A percentile compares a stretch with the other conserved stretches of the same genome.
Conservation (phyloP, 352 stramenopile genomes). For the Aphanomyces cochlioides region DNA sequence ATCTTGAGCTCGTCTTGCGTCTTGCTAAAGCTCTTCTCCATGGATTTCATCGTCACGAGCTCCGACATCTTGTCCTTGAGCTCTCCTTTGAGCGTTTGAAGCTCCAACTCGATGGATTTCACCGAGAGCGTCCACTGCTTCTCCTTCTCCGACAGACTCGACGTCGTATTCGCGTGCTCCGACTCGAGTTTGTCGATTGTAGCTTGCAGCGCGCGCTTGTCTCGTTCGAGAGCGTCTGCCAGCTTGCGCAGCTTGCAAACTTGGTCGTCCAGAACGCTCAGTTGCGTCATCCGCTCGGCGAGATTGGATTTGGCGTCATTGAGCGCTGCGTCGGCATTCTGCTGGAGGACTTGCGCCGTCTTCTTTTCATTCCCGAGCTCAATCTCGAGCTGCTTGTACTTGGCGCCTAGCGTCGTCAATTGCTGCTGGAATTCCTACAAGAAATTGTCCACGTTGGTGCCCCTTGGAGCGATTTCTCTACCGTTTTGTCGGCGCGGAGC, state of each 20-base stretch:
- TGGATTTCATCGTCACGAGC: slow-evolving; percentile 25
- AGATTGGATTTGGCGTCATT: slow-evolving; percentile 45
- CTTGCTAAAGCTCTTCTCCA: slow-evolving; percentile 7
- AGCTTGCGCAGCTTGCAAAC: not conserved
- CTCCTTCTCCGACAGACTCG: slow-evolving; percentile 32
- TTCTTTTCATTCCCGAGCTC: slow-evolving; percentile 8
- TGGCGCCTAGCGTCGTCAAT: slow-evolving; percentile 35
- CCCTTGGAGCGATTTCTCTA: not conserved
- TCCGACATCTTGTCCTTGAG: slow-evolving; percentile 30
- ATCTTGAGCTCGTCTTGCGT: slow-evolving; percentile 24
- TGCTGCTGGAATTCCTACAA: slow-evolving; percentile 41
- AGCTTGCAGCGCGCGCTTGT: slow-evolving; percentile 1
- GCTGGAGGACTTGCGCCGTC: not conserved
- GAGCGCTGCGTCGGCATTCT: slow-evolving; percentile 34
- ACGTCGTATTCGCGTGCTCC: slow-evolving; percentile 32
- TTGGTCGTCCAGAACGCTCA: slow-evolving; percentile 35
- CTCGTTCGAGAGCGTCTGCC: slow-evolving; percentile 11
- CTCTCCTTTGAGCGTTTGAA: slow-evolving; percentile 30
- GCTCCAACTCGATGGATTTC: slow-evolving; percentile 29
- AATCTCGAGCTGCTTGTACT: slow-evolving; percentile 7
- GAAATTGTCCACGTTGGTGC: slow-evolving; percentile 29
- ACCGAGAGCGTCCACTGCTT: slow-evolving; percentile 33
- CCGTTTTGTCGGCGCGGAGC: slow-evolving; percentile 57
- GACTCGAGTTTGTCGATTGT: slow-evolving; percentile 6
- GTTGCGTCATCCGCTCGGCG: slow-evolving; percentile 38